A percentile compares a stretch with the other conserved stretches of the same genome.
Evolutionary conservation across 73 alveolate species (phyloP).

Genomic region (Diophrys sp.): DNA sequence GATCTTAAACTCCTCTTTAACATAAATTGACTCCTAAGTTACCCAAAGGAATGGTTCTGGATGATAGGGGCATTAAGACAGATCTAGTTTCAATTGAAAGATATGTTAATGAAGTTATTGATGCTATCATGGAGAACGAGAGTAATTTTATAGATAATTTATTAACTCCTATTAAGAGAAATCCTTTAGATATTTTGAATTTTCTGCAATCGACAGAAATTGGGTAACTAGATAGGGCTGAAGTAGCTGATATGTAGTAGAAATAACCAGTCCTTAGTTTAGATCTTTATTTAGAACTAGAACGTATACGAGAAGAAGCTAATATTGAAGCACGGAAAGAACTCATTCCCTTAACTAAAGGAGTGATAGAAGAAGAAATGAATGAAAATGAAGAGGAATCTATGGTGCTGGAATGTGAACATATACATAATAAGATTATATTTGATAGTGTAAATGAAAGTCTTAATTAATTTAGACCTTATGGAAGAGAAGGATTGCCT

Average conservation of each 20-base stretch:
- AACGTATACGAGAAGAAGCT: conserved; percentile 44
- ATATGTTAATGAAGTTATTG: conserved; percentile 58
- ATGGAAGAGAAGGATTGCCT: conserved; percentile 37
- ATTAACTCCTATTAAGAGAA: conserved; percentile 35
- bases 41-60: background rate
- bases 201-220: conserved; percentile 59
- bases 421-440: conserved; percentile 21
- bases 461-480: conserved; percentile 22
- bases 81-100: conserved; percentile 54
- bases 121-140: conserved; percentile 29
- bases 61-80: conserved; percentile 54
- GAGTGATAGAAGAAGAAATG: too few relatives aligned
- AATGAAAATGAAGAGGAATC: conserved; percentile 2
- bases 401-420: conserved; percentile 17
- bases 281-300: conserved; percentile 54
- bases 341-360: too few relatives aligned
- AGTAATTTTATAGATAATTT: conserved; percentile 30
- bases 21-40: background rate
- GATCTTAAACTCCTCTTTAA: background rate
- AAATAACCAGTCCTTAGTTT: conserved; percentile 36
- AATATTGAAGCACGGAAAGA: conserved; percentile 5
- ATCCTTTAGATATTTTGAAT: conserved; percentile 50
- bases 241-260: conserved; percentile 1
- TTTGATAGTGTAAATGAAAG: conserved; percentile 34
- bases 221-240: conserved; percentile 53